Percentiles rank a stretch among this genome's conserved stretches.
Evolutionary conservation across 148 eudicot genomes (phyloP).

Genomic region (Selenicereus undatus): DNA sequence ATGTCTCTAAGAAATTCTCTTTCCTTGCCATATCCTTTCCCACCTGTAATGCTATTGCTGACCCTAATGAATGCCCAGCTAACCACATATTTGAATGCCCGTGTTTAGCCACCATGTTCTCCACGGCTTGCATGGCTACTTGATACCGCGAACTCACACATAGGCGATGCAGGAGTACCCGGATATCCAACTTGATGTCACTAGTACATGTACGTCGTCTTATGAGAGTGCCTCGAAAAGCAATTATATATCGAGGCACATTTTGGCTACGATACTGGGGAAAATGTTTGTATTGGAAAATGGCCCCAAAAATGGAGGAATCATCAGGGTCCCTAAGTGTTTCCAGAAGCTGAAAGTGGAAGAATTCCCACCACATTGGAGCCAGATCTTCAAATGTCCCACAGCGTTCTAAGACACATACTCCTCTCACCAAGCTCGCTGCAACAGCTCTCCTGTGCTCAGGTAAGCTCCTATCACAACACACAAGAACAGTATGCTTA

Average conservation of each 20-base stretch:
- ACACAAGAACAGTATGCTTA: background rate
- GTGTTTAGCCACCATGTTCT: conserved; percentile 16
- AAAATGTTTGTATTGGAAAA: conserved; percentile 37
- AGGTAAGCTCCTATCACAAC: conserved; percentile 35
- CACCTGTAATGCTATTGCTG: conserved; percentile 58
- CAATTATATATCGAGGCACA: conserved; percentile 47
- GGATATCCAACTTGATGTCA: conserved; percentile 48
- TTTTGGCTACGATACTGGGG: background rate
- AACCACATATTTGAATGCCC: conserved; percentile 53
- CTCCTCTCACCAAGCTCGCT: conserved; percentile 57
- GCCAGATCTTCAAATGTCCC: conserved; percentile 42
- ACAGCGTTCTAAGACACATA: conserved; percentile 46
- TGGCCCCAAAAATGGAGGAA: conserved; percentile 55
- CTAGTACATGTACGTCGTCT: conserved; percentile 34
- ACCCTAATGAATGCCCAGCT: conserved; percentile 73
- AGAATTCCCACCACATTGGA: conserved; percentile 64
- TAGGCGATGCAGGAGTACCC: conserved; percentile 35
- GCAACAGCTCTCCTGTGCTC: conserved; percentile 49
- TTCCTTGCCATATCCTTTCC: conserved; percentile 58
- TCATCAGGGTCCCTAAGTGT: conserved; percentile 46
- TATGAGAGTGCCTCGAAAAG: conserved; percentile 61
- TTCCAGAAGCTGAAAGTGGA: conserved; percentile 33
- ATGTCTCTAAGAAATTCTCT: conserved; percentile 43
- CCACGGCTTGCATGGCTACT: conserved; percentile 25
- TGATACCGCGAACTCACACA: conserved; percentile 38